Conservation (phyloP, 2,329 filamentous ascomycete species). For the Tolypocladium capitatum region DNA sequence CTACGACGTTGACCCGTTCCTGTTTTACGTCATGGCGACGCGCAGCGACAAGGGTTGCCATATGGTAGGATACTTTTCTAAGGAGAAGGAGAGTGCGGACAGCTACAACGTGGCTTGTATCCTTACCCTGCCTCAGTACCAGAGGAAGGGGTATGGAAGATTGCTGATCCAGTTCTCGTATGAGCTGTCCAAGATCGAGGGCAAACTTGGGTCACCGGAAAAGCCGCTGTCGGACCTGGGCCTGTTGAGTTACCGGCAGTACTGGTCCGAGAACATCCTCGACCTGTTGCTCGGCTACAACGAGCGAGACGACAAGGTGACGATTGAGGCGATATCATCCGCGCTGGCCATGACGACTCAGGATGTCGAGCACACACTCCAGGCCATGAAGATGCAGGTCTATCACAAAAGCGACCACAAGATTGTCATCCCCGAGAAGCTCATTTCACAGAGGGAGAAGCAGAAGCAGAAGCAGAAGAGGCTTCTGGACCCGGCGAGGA, state of each 20-base stretch:
- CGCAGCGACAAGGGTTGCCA: constrained; percentile 83
- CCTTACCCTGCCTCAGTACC: constrained; percentile 88
- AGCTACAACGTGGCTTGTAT: constrained; percentile 98
- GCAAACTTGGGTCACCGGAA: constrained; percentile 88
- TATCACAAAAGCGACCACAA: constrained; percentile 97
- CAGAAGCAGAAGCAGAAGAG: constrained; percentile 66
- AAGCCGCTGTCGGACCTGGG: constrained; percentile 93
- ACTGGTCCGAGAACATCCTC: constrained; percentile 92
- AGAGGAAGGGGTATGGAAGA: constrained; percentile 85
- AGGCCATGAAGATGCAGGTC: constrained; percentile 86
- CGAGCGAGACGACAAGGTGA: constrained; percentile 57
- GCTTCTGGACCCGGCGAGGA: constrained; percentile 60
- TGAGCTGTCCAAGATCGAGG: constrained; percentile 88
- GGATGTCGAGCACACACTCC: constrained; percentile 88
- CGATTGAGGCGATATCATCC: constrained; percentile 71
- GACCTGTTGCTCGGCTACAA: constrained; percentile 68
- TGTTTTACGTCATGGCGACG: constrained; percentile 96
- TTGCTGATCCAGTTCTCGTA: constrained; percentile 96
- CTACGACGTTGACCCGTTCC: constrained; percentile 97
- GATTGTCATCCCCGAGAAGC: constrained; percentile 76
- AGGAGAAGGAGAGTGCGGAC: constrained; percentile 94
- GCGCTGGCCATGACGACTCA: constrained; percentile 89
- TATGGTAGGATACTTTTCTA: constrained; percentile 98
- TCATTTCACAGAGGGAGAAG: constrained; percentile 69
- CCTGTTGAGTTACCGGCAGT: constrained; percentile 85